Base-by-base conservation (phyloP, 2,329 filamentous ascomycete species). In the Aspergillus sp. region DNA sequence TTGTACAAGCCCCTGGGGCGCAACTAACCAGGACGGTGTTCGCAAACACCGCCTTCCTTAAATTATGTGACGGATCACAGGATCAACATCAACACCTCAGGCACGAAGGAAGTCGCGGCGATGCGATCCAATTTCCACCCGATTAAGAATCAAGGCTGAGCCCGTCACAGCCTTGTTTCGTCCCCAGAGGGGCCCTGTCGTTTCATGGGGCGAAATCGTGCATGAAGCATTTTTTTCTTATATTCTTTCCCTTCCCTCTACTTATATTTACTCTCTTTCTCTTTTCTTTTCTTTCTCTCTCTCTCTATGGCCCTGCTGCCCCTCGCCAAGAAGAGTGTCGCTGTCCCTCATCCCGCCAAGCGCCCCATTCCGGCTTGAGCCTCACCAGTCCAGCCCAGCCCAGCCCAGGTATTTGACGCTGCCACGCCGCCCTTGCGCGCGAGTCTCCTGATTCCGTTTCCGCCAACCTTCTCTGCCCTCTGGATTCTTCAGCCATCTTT, bases 321-420 rank as follows among this genome's bases (percentile, higher is more conserved):
- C n/a, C n/a, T 40, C 7, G 3, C n/a, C 20, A 27, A 33, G 15
- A 15, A 54, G 48, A 47, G 42, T n/a, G 51, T 20, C 27, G 27
- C 8, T 11, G 27, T 30, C 13, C 33, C 37, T 37, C n/a, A n/a
- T 30, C 19, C 51, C 49, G 52, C 60, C 55, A 58, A 60, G 46
- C 56, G 55, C 42, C 60, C 58, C 46, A 51, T 58, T 62, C 41
- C 40, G 54, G 48, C 33, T 48, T 57, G 37, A 45, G 20, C 54
- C 41, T 49, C 17, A 52, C 40, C 42, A 46, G 27, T 4, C 27
- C 27, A 27, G 24, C 8, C 24, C 24, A 27, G 24, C 24, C 24
- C 24, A 45, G 15, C 9, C 20, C 12, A 45, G 5, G 17, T 22
- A 51, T 49, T 51, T 52, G 42, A 51, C 58, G 40, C 27, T 9